Evolutionary conservation across 2,329 filamentous ascomycete species (phyloP).

Genomic region (Purpureocillium takamizusanense): DNA sequence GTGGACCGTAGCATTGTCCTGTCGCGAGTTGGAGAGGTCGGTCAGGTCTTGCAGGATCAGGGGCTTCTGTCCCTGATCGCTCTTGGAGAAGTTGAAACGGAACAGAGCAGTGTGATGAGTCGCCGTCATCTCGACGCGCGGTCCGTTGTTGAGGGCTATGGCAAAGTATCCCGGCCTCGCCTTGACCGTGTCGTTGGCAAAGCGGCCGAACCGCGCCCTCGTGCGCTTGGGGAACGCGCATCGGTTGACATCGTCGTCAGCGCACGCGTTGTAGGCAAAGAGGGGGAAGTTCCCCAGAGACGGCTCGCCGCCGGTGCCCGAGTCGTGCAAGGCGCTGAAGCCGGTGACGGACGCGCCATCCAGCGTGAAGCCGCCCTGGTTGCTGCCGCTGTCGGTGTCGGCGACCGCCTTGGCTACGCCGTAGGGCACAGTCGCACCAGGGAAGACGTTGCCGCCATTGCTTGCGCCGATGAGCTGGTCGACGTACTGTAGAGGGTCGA

Average conservation of each 20-base stretch:
- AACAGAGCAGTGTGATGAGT: conserved; percentile 59
- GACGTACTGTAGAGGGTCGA: conserved; percentile 19
- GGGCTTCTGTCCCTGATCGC: conserved; percentile 31
- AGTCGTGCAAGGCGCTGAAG: conserved; percentile 51
- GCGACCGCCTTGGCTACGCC: conserved; percentile 49
- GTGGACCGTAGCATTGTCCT: conserved; percentile 44
- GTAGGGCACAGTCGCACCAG: conserved; percentile 33
- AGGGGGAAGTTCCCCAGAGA: conserved; percentile 67
- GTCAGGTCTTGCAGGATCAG: conserved; percentile 57
- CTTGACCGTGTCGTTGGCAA: conserved; percentile 39
- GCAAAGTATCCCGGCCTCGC: conserved; percentile 58
- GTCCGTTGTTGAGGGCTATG: conserved; percentile 46
- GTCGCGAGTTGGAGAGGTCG: conserved; percentile 53
- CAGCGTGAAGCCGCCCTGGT: conserved; percentile 48
- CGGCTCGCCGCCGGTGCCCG: conserved; percentile 46
- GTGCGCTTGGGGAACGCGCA: conserved; percentile 49
- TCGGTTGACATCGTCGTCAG: conserved; percentile 49
- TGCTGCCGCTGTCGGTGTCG: conserved; percentile 33
- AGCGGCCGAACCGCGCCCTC: conserved; percentile 30
- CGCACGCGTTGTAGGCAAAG: conserved; percentile 56
- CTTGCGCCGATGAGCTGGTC: conserved; percentile 27
- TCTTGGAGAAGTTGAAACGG: conserved; percentile 50
- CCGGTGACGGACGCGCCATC: conserved; percentile 41
- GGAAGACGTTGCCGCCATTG: conserved; percentile 30
- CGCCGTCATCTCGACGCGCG: conserved; percentile 58